phyloP scores from a whole-genome alignment of 2,329 filamentous ascomycete species.

The Penicillium decumbens region DNA sequence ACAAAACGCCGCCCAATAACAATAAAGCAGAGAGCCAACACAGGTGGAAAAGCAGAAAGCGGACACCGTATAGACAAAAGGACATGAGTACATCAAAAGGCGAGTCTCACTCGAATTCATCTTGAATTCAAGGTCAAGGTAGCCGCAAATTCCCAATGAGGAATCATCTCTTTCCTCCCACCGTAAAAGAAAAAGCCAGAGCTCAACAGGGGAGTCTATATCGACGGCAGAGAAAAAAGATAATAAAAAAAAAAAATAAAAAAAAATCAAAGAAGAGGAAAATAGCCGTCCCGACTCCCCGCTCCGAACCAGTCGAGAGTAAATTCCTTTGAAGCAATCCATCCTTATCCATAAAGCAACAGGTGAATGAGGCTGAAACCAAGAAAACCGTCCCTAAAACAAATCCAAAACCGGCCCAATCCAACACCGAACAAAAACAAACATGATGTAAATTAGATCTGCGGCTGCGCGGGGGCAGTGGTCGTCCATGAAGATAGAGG shows the following conservation, averaged over 20 bases:
- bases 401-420: neutral
- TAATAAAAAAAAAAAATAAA: neutral
- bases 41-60: neutral
- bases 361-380: neutral
- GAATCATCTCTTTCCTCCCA: neutral
- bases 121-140: neutral
- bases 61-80: neutral
- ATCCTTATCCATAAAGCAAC: neutral
- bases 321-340: conserved; percentile 5
- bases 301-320: conserved; percentile 6
- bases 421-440: conserved; percentile 12
- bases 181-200: neutral
- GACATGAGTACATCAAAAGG: neutral
- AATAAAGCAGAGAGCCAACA: neutral
- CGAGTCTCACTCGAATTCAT: neutral
- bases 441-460: conserved; percentile 28
- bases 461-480: conserved; percentile 36
- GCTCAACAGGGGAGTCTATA: neutral
- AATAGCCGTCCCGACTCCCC: neutral
- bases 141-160: neutral
- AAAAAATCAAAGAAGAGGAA: conserved; percentile 1
- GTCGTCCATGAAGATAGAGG: conserved; percentile 37
- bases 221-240: neutral
- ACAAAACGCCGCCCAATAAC: conserved; percentile 1
- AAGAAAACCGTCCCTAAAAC: neutral